phyloP scores from a whole-genome alignment of 2,329 filamentous ascomycete species.

The Fusarium pseudonygamai region DNA sequence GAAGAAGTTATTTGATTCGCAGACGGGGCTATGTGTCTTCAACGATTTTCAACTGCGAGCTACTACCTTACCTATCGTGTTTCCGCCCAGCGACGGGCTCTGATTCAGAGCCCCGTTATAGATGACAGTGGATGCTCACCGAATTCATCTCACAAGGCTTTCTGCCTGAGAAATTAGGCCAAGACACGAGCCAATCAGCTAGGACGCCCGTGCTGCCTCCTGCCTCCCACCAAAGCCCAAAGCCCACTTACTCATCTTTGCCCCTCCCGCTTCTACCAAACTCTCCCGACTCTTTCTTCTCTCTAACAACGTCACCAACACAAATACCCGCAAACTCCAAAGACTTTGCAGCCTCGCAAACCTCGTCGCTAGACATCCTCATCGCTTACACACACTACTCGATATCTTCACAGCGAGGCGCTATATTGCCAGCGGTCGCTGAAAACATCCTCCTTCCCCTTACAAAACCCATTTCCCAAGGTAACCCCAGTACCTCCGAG shows the following conservation, averaged over 20 bases:
- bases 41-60: not conserved
- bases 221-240: constrained; percentile 7
- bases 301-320: constrained; percentile 39
- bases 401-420: constrained; percentile 55
- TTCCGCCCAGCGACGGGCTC: not conserved
- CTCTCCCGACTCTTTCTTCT: constrained; percentile 23
- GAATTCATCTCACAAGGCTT: constrained; percentile 17
- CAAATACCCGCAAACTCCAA: constrained; percentile 34
- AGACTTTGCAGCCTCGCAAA: constrained; percentile 34
- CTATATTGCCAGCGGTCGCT: constrained; percentile 62
- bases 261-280: constrained; percentile 34
- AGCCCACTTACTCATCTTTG: constrained; percentile 39
- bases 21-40: not conserved
- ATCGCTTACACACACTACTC: constrained; percentile 3
- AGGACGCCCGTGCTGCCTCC: constrained; percentile 10
- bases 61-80: too few relatives aligned
- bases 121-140: constrained; percentile 25
- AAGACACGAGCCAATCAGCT: not conserved
- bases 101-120: constrained; percentile 17
- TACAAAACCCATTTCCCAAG: constrained; percentile 63
- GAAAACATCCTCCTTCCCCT: constrained; percentile 47
- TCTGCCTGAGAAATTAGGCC: constrained; percentile 17
- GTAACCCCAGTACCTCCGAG: constrained; percentile 74
- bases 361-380: constrained; percentile 28
- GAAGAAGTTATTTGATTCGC: not conserved